phyloP scores from a whole-genome alignment of 805 yeast genomes.

The Wickerhamiella domercqiae region DNA sequence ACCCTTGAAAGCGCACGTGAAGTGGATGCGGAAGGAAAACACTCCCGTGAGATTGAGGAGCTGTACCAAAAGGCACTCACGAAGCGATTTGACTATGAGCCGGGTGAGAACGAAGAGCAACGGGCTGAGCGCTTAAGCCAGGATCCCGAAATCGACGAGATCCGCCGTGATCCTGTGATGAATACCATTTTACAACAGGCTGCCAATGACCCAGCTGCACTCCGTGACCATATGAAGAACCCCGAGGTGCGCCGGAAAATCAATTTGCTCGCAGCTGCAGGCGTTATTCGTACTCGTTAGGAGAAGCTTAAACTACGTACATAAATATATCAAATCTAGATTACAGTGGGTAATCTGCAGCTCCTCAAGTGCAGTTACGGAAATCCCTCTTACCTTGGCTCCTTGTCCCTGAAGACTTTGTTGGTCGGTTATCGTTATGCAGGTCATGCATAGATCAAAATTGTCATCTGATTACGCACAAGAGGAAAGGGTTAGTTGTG shows the following conservation, averaged over 20 bases:
- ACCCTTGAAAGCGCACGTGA: conserved; percentile 67
- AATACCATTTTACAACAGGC: conserved; percentile 90
- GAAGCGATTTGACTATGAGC: conserved; percentile 62
- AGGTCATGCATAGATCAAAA: too few species aligned
- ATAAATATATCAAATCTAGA: neutral
- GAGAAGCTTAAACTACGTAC: too few species aligned
- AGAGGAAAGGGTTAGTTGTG: too few species aligned
- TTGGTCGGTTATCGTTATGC: too few species aligned
- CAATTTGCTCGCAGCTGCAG: conserved; percentile 83
- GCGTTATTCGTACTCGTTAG: conserved; percentile 80
- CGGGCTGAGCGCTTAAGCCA: conserved; percentile 77
- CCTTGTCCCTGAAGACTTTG: too few species aligned
- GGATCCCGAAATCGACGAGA: conserved; percentile 88
- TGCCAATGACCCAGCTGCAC: conserved; percentile 85
- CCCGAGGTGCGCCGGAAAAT: conserved; percentile 84
- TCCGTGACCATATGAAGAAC: conserved; percentile 94
- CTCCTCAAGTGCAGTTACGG: too few species aligned
- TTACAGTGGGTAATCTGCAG: too few species aligned
- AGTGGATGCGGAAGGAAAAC: conserved; percentile 47
- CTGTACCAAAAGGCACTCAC: conserved; percentile 60
- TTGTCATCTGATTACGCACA: too few species aligned
- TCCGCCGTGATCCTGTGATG: conserved; percentile 95
- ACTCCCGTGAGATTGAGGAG: conserved; percentile 64
- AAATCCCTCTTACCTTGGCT: too few species aligned
- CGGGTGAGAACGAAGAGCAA: conserved; percentile 87